phyloP scores from a whole-genome alignment of 2,329 filamentous ascomycete species.

The Alternaria viburni region DNA sequence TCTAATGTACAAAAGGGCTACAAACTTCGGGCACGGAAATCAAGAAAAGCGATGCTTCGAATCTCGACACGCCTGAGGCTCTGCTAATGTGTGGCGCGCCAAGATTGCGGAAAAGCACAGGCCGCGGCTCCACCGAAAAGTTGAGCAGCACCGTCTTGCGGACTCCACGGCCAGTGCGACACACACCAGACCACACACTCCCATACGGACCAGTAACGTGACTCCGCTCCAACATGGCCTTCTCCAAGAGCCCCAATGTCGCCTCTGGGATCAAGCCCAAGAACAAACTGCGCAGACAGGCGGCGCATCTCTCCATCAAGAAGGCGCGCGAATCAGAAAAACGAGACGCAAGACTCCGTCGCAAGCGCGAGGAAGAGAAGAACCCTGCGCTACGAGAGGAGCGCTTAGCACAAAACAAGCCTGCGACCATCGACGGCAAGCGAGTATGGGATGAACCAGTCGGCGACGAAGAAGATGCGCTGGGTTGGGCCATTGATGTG shows the following conservation, averaged over 20 bases:
- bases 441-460: constrained; percentile 78
- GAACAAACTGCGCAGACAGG: constrained; percentile 82
- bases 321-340: constrained; percentile 74
- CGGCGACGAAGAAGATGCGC: constrained; percentile 51
- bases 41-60: constrained; percentile 12
- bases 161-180: neutral
- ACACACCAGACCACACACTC: neutral
- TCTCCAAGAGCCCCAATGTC: constrained; percentile 55
- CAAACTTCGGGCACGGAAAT: neutral
- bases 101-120: constrained; percentile 12
- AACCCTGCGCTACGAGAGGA: constrained; percentile 77
- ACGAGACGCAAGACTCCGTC: constrained; percentile 75
- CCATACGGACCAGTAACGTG: neutral
- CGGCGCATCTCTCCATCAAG: constrained; percentile 81
- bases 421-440: constrained; percentile 53
- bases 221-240: constrained; percentile 52
- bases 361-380: constrained; percentile 84
- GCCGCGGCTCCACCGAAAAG: constrained; percentile 22
- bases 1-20: constrained; percentile 28
- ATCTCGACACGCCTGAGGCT: neutral
- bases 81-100: constrained; percentile 7
- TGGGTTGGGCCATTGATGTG: constrained; percentile 55
- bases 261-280: constrained; percentile 62
- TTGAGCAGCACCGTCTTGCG: constrained; percentile 5
- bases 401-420: constrained; percentile 78